phyloP scores from a whole-genome alignment of 2,329 filamentous ascomycete species.

The Fusarium anthophilum region DNA sequence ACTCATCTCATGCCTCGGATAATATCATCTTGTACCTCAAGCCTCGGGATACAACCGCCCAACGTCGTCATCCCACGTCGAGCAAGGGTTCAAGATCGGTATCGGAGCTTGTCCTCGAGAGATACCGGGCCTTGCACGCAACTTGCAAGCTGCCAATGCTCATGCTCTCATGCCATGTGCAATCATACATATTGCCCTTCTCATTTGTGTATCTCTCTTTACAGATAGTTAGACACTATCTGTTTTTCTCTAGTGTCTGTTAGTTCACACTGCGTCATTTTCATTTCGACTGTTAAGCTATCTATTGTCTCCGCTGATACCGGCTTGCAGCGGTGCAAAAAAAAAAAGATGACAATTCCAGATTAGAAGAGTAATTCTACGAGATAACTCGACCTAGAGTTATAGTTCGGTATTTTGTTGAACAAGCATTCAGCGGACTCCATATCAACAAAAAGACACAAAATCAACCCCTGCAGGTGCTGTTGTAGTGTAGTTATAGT shows the following conservation, averaged over 20 bases:
- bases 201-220: neutral
- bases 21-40: neutral
- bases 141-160: slow-evolving; percentile 8
- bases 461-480: slow-evolving; percentile 20
- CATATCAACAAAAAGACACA: slow-evolving; percentile 24
- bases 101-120: slow-evolving; percentile 25
- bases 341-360: neutral
- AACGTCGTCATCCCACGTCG: slow-evolving; percentile 33
- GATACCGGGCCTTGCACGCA: slow-evolving; percentile 20
- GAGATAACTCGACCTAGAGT: neutral
- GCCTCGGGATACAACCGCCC: slow-evolving; percentile 3
- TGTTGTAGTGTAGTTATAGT: slow-evolving; percentile 1
- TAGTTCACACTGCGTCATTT: slow-evolving; percentile 41
- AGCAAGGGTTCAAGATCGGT: slow-evolving; percentile 30
- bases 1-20: slow-evolving; percentile 11
- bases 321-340: slow-evolving; percentile 38
- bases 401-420: neutral
- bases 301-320: slow-evolving; percentile 15
- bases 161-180: slow-evolving; percentile 12
- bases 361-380: neutral
- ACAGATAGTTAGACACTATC: neutral
- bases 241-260: slow-evolving; percentile 30
- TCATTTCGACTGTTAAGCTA: slow-evolving; percentile 30
- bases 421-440: slow-evolving; percentile 14
- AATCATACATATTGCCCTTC: neutral